phyloP scores from a whole-genome alignment of 305 asterid species.

The Fraxinus baroniana region DNA sequence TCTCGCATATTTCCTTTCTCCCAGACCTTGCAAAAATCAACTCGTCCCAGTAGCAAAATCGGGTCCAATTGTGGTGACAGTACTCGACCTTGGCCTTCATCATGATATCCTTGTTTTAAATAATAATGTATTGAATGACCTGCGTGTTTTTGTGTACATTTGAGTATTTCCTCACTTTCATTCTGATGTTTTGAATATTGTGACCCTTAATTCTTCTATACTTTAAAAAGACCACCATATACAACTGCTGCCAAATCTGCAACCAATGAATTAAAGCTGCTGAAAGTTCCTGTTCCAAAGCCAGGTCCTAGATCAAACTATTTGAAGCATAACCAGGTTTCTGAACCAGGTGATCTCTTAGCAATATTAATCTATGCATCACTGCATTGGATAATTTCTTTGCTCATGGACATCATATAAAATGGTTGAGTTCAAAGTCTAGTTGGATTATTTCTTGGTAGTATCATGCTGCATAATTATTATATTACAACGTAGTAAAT shows the following conservation, averaged over 20 bases:
- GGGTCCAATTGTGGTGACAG: conserved; percentile 44
- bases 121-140: conserved; percentile 16
- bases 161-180: conserved; percentile 19
- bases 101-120: conserved; percentile 73
- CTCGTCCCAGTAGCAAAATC: conserved; percentile 38
- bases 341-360: conserved; percentile 60
- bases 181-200: conserved; percentile 21
- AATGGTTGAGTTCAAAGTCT: conserved; percentile 8
- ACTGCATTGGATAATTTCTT: conserved; percentile 14
- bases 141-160: conserved; percentile 18
- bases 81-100: conserved; percentile 53
- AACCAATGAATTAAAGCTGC: conserved; percentile 53
- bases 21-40: conserved; percentile 52
- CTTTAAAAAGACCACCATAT: conserved; percentile 63
- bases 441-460: not conserved
- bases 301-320: conserved; percentile 44
- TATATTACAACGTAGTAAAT: not conserved
- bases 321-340: conserved; percentile 49
- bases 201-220: conserved; percentile 58
- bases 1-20: conserved; percentile 22
- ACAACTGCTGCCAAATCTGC: conserved; percentile 46
- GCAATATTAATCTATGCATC: conserved; percentile 22
- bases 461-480: conserved; percentile 18
- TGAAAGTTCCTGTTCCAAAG: conserved; percentile 54
- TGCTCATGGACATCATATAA: conserved; percentile 10